Percentiles rank a stretch among this genome's conserved stretches.
phyloP scores from a whole-genome alignment of 108 stramenopile genomes.

The Discostella stelligeroides region DNA sequence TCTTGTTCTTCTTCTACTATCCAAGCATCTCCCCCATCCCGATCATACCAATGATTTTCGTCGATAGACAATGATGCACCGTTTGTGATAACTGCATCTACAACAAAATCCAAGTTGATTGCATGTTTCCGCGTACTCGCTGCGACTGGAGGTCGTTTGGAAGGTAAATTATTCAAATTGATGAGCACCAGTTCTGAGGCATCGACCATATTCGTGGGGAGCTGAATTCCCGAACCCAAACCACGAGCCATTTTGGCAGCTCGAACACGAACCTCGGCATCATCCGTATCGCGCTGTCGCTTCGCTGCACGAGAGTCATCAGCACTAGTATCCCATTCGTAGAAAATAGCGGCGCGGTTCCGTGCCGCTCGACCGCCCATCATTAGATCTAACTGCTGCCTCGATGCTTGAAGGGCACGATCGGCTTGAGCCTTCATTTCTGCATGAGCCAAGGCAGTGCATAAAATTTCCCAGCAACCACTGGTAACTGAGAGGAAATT shows the following conservation, averaged over 20 bases:
- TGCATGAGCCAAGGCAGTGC: conserved; percentile 56
- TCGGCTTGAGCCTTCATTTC: conserved; percentile 87
- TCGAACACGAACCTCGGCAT: conserved; percentile 79
- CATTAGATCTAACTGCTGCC: conserved; percentile 73
- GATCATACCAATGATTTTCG: conserved; percentile 86
- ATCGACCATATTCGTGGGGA: conserved; percentile 81
- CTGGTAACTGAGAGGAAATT: conserved; percentile 83
- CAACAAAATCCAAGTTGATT: conserved; percentile 67
- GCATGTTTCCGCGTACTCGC: conserved; percentile 52
- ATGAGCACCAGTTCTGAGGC: conserved; percentile 79
- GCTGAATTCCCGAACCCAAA: conserved; percentile 86
- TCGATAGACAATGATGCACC: conserved; percentile 81
- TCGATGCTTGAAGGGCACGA: conserved; percentile 80
- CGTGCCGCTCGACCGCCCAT: conserved; percentile 89
- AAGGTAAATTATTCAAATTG: conserved; percentile 73
- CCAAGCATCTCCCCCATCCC: conserved; percentile 87
- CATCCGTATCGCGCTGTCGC: conserved; percentile 82
- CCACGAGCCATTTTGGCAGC: conserved; percentile 84
- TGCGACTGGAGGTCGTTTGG: conserved; percentile 55
- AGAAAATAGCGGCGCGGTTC: conserved; percentile 81
- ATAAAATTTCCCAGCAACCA: conserved; percentile 60
- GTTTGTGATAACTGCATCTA: conserved; percentile 87
- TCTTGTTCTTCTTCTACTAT: conserved; percentile 54
- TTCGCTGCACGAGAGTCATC: conserved; percentile 64
- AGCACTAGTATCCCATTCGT: conserved; percentile 81